Conservation (phyloP, 2,329 filamentous ascomycete genomes). For the Microcyclospora pomicola region DNA sequence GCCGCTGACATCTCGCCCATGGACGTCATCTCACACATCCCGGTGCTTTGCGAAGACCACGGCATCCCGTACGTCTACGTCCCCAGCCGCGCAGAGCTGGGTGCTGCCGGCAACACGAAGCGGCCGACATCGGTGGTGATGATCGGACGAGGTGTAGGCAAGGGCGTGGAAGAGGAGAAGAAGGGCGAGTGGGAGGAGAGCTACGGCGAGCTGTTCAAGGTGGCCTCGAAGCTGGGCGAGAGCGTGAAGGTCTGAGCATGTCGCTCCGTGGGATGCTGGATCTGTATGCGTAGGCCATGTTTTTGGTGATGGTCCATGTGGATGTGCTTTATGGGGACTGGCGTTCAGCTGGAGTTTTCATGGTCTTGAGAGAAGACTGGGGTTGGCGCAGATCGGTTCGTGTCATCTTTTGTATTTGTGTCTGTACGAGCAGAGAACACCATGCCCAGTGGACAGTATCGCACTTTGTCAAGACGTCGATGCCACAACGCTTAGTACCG, state of each 20-base stretch:
- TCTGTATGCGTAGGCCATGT: too few relatives aligned
- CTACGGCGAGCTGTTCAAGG: constrained; percentile 44
- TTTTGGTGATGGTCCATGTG: too few relatives aligned
- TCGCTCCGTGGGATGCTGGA: too few relatives aligned
- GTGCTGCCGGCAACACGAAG: constrained; percentile 88
- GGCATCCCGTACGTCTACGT: constrained; percentile 95
- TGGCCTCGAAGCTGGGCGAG: constrained; percentile 45
- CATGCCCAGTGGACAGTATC: too few relatives aligned
- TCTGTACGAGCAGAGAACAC: too few relatives aligned
- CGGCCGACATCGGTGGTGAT: constrained; percentile 93
- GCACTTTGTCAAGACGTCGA: too few relatives aligned
- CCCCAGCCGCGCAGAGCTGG: constrained; percentile 79
- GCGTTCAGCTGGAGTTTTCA: too few relatives aligned
- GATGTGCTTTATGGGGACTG: too few relatives aligned
- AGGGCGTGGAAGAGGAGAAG: constrained; percentile 36
- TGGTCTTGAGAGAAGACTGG: too few relatives aligned
- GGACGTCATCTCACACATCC: constrained; percentile 97
- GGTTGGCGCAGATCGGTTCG: too few relatives aligned
- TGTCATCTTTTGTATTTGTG: too few relatives aligned
- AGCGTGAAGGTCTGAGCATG: constrained; percentile 37
- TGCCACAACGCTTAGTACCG: too few relatives aligned
- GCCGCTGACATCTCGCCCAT: constrained; percentile 95
- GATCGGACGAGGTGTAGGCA: constrained; percentile 42
- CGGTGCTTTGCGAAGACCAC: constrained; percentile 96
- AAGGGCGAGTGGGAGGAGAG: constrained; percentile 40